These are phyloP conservation scores for Pseudozyma sp. DNA, from an alignment of 1,284 basidiomycete species.

Conservation along the genomic window DNA sequence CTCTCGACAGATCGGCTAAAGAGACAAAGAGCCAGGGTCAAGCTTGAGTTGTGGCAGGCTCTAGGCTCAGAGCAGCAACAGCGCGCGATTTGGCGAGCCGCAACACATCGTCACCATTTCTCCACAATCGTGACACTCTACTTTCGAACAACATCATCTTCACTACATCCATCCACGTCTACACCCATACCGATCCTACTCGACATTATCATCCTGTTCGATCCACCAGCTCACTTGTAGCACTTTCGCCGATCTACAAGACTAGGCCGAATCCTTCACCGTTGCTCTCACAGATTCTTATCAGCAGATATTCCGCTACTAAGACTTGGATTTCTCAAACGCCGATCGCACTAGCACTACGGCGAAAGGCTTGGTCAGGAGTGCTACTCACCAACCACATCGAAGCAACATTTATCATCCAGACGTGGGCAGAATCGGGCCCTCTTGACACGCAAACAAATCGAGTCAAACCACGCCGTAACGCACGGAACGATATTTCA, in stretches of 20 bases:
- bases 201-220: background rate
- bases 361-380: too few relatives aligned
- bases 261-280: too few relatives aligned
- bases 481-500: background rate
- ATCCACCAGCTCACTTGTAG: background rate
- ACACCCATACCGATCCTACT: background rate
- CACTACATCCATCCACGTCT: background rate
- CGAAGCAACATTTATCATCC: too few relatives aligned
- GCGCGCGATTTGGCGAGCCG: background rate
- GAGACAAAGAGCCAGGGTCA: background rate
- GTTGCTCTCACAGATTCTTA: background rate
- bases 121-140: constrained; percentile 2
- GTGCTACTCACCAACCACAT: too few relatives aligned
- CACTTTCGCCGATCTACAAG: background rate
- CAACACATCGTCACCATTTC: constrained; percentile 1
- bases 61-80: constrained; percentile 5
- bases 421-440: too few relatives aligned
- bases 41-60: background rate
- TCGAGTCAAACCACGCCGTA: too few relatives aligned
- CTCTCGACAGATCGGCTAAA: constrained; percentile 36
- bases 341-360: too few relatives aligned
- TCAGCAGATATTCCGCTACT: background rate
- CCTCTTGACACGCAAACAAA: too few relatives aligned
- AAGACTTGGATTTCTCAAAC: too few relatives aligned
- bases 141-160: background rate